phyloP scores from a whole-genome alignment of 345 rosid species.

The Excoecaria cochinchinensis region DNA sequence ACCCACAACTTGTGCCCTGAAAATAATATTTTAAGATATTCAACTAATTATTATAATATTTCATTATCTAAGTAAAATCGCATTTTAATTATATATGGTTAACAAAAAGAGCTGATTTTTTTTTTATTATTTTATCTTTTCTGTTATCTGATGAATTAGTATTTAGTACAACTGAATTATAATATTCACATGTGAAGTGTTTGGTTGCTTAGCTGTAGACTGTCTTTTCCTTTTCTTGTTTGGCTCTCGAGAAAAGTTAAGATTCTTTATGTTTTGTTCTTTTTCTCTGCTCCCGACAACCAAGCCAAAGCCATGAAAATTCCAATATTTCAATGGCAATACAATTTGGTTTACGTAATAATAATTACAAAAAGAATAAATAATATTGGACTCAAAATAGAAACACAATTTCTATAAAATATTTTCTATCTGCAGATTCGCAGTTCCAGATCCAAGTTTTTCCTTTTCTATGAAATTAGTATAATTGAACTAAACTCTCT shows the following conservation, averaged over 20 bases:
- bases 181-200: background rate
- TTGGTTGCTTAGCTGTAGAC: slow-evolving; percentile 7
- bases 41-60: background rate
- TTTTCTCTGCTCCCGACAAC: slow-evolving; percentile 56
- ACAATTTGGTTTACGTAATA: background rate
- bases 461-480: too few relatives aligned
- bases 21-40: background rate
- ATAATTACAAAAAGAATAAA: background rate
- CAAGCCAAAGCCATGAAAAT: slow-evolving; percentile 28
- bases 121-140: background rate
- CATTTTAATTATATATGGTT: background rate
- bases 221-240: slow-evolving; percentile 8
- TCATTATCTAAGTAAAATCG: background rate
- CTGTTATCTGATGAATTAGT: background rate
- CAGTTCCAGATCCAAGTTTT: background rate
- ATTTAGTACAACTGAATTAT: background rate
- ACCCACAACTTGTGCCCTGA: slow-evolving; percentile 36
- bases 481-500: too few relatives aligned
- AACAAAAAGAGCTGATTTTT: background rate
- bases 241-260: slow-evolving; percentile 33
- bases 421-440: too few relatives aligned
- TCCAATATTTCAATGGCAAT: background rate
- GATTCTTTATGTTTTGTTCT: slow-evolving; percentile 76
- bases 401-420: too few relatives aligned
- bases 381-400: too few relatives aligned